Evolutionary conservation across 352 stramenopile species (phyloP).

Genomic region (Globisporangium irregulare): DNA sequence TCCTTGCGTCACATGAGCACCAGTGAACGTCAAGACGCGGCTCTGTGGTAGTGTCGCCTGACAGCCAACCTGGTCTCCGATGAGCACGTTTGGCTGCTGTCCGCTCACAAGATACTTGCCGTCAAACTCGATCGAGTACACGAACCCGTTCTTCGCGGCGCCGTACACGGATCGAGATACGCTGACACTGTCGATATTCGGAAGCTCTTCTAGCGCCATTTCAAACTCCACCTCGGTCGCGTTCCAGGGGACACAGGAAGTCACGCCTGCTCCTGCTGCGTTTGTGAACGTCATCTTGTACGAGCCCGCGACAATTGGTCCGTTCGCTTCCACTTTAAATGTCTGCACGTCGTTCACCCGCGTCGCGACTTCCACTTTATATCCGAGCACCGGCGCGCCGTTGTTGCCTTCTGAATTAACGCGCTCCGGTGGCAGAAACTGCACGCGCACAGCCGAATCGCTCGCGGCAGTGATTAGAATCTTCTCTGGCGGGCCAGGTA

Average conservation of each 20-base stretch:
- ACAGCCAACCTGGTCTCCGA: slow-evolving; percentile 39
- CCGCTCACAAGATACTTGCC: slow-evolving; percentile 59
- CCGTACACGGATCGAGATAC: slow-evolving; percentile 53
- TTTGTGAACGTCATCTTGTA: slow-evolving; percentile 67
- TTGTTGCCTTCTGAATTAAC: slow-evolving; percentile 69
- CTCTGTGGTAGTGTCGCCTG: slow-evolving; percentile 37
- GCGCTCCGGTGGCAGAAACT: slow-evolving; percentile 52
- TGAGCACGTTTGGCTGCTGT: slow-evolving; percentile 48
- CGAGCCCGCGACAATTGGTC: slow-evolving; percentile 39
- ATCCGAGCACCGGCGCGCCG: slow-evolving; percentile 66
- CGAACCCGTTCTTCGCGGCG: slow-evolving; percentile 48
- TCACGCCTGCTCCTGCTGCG: slow-evolving; percentile 25
- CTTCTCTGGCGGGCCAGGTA: slow-evolving; percentile 58
- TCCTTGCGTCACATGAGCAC: slow-evolving; percentile 34
- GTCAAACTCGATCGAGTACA: slow-evolving; percentile 75
- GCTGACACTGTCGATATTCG: slow-evolving; percentile 59
- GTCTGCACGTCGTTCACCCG: slow-evolving; percentile 70
- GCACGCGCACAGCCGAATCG: slow-evolving; percentile 53
- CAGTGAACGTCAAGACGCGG: slow-evolving; percentile 47
- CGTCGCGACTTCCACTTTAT: slow-evolving; percentile 74
- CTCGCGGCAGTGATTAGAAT: slow-evolving; percentile 47
- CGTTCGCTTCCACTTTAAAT: slow-evolving; percentile 58
- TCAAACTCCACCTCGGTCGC: slow-evolving; percentile 63
- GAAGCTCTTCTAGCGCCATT: slow-evolving; percentile 63
- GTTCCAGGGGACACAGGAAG: slow-evolving; percentile 68